Percentiles rank a stretch among this genome's conserved stretches.
Conservation (phyloP, 225 moss, liverwort and hornwort genomes). For the Marchantia paleacea region DNA sequence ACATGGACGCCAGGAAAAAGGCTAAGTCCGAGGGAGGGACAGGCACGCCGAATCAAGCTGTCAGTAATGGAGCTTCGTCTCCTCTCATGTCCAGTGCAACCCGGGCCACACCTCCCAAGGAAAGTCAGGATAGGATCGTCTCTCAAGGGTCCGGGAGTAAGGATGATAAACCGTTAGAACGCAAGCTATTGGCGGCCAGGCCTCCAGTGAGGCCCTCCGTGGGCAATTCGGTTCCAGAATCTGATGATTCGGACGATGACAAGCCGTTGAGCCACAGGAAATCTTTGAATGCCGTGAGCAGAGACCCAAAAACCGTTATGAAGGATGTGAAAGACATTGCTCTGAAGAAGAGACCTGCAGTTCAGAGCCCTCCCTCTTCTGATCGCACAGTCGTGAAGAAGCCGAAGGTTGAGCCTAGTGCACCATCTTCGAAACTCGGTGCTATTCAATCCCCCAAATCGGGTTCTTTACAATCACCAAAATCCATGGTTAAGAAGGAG, state of each 20-base stretch:
- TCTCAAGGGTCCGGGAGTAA: conserved; percentile 9
- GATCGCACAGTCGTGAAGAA: conserved; percentile 47
- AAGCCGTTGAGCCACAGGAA: conserved; percentile 45
- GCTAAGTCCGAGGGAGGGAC: conserved; percentile 26
- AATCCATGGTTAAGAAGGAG: conserved; percentile 25
- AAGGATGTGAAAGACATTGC: conserved; percentile 43
- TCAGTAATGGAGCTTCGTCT: conserved; percentile 20
- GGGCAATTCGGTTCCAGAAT: conserved; percentile 32
- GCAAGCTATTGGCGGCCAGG: conserved; percentile 16
- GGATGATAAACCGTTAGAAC: conserved; percentile 27
- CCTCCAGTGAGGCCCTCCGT: conserved; percentile 2
- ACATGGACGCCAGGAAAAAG: conserved; percentile 36
- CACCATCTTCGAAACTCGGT: conserved; percentile 10
- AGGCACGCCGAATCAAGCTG: conserved; percentile 19
- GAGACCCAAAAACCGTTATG: conserved; percentile 24
- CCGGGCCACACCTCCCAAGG: conserved; percentile 16
- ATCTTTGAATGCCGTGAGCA: conserved; percentile 21
- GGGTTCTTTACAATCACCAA: conserved; percentile 29
- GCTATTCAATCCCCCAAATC: conserved; percentile 21
- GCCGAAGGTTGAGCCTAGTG: conserved; percentile 47
- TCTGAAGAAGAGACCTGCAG: conserved; percentile 49
- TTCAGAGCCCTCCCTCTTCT: conserved; percentile 9
- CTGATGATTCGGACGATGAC: conserved; percentile 45
- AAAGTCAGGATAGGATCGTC: conserved; percentile 20
- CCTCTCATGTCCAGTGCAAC: not conserved